A percentile compares a stretch with the other conserved stretches of the same genome.
Conservation (phyloP, 2,329 filamentous ascomycete species). For the Aspergillus sp. region DNA sequence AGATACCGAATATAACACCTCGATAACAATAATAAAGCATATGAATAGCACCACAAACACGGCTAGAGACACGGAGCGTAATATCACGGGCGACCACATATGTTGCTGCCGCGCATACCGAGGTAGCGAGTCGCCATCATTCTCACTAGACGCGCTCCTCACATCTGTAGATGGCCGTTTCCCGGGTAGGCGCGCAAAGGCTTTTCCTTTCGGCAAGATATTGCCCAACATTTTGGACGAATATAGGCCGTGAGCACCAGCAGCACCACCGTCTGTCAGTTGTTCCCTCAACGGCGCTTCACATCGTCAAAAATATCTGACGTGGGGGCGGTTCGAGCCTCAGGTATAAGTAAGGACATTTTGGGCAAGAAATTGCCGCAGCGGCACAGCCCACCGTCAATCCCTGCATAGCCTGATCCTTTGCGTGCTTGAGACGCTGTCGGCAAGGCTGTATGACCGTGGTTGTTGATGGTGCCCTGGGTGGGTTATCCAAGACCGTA, state of each 20-base stretch:
- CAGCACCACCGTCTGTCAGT: background rate
- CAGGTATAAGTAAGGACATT: background rate
- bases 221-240: background rate
- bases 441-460: too few species aligned
- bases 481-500: too few species aligned
- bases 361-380: too few species aligned
- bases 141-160: background rate
- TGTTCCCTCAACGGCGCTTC: background rate
- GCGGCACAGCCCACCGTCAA: background rate
- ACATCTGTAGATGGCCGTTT: background rate
- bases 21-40: background rate
- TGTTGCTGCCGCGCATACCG: background rate
- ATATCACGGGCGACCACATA: background rate
- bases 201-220: background rate
- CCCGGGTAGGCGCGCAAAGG: background rate
- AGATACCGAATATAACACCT: slow-evolving; percentile 3
- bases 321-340: background rate
- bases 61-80: background rate
- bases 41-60: background rate
- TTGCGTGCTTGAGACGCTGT: too few species aligned
- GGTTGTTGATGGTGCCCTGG: too few species aligned
- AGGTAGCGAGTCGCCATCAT: background rate
- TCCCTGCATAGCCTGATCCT: background rate
- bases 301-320: background rate
- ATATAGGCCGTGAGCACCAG: background rate